Base-by-base conservation (phyloP, 768 basidiomycete genomes). In the Ramaria rubella region DNA sequence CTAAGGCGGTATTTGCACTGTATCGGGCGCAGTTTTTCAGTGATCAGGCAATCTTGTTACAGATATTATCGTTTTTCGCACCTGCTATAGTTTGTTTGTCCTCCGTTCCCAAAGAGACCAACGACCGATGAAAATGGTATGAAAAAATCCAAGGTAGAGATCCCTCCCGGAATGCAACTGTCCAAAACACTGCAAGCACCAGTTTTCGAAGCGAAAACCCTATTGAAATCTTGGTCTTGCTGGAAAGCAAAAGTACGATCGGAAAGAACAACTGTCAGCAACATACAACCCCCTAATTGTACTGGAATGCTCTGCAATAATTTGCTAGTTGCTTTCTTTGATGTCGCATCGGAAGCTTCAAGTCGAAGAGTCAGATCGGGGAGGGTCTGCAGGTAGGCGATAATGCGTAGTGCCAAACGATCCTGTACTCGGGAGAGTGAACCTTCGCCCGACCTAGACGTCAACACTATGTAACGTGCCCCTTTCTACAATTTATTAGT, bases 31-130 rank as follows among this genome's bases (percentile, higher is more conserved):
- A 12, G n/a, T n/a, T 14, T 33, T 27, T 48, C 19, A 26, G 29
- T n/a, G n/a, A n/a, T n/a, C n/a, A n/a, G n/a, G n/a, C n/a, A n/a
- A n/a, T n/a, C n/a, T n/a, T n/a, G n/a, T n/a, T n/a, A n/a, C n/a
- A n/a, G n/a, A n/a, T n/a, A n/a, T n/a, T n/a, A n/a, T n/a, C n/a
- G 36, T 34, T 30, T 58, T 58, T 26, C 40, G 58, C 45, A 73
- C 70, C 65, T 64, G 8, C 68, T 64, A 60, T 75, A 75, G 53
- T 74, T 75, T 0, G 71, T 68, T 58, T 75, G 74, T 1, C 73
- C 74, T 14, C 62, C 62, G 49, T 61, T 66, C 11, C 74, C 74
- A 58, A 72, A 70, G 8, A 69, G 29, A 12, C 49, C 58, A 4
- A 68, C 57, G 5, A 71, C 65, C 1, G 73, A 72, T 0, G 72